Conservation (phyloP, 2,329 filamentous ascomycete genomes). For the Aspergillus carbonarius region DNA sequence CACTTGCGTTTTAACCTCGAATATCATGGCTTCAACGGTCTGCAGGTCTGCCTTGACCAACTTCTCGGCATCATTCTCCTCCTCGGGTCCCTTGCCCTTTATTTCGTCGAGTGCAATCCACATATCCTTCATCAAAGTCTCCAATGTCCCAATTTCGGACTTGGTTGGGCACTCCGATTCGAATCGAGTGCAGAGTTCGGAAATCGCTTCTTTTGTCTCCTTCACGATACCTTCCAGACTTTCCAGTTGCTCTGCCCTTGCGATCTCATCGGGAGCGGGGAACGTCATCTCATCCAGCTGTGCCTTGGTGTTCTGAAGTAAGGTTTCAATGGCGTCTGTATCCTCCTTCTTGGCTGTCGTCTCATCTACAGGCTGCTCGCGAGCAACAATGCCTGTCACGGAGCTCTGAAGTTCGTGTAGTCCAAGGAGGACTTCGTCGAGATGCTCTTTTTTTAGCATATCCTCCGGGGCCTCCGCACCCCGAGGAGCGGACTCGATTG, state of each 20-base stretch:
- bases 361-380: conserved; percentile 42
- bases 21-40: conserved; percentile 73
- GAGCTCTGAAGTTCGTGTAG: conserved; percentile 57
- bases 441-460: conserved; percentile 47
- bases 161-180: conserved; percentile 70
- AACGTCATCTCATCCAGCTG: conserved; percentile 76
- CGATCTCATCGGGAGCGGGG: conserved; percentile 64
- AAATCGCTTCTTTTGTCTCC: conserved; percentile 73
- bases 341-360: conserved; percentile 74
- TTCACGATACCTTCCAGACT: conserved; percentile 66
- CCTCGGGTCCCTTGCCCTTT: conserved; percentile 45
- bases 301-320: conserved; percentile 84
- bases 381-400: conserved; percentile 53
- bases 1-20: conserved; percentile 79
- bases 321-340: conserved; percentile 84
- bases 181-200: conserved; percentile 64
- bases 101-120: conserved; percentile 74
- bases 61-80: conserved; percentile 56
- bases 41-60: conserved; percentile 81
- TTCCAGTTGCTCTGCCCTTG: conserved; percentile 62
- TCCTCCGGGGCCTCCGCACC: conserved; percentile 40
- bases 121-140: conserved; percentile 76
- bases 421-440: conserved; percentile 48
- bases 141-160: conserved; percentile 74
- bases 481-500: conserved; percentile 58